Evolutionary conservation across 331 rosid species (phyloP).

Genomic region (Pyrus hybrid): DNA sequence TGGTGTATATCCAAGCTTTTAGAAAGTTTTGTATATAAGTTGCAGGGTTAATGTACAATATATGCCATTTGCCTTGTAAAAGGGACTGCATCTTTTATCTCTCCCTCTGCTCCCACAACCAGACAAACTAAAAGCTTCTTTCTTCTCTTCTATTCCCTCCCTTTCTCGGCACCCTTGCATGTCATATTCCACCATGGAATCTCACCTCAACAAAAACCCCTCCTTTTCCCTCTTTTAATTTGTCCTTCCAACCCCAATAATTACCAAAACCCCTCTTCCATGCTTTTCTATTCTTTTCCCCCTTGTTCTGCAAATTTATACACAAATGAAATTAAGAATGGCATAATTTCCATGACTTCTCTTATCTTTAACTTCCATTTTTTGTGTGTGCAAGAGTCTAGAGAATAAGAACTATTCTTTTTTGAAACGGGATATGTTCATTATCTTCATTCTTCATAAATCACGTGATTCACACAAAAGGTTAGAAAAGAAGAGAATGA

Average conservation of each 20-base stretch:
- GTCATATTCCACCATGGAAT: conserved; percentile 79
- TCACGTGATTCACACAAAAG: too few relatives aligned
- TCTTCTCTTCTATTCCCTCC: conserved; percentile 45
- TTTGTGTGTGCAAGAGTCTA: too few relatives aligned
- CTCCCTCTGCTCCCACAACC: conserved; percentile 21
- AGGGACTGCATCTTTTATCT: conserved; percentile 44
- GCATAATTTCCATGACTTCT: too few relatives aligned
- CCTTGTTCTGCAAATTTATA: conserved; percentile 20
- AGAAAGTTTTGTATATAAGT: conserved; percentile 57
- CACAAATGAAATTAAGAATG: neutral
- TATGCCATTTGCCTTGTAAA: conserved; percentile 80
- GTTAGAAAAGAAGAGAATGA: too few relatives aligned
- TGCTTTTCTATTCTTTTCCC: conserved; percentile 22
- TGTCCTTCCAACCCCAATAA: conserved; percentile 24
- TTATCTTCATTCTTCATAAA: too few relatives aligned
- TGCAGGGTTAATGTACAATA: conserved; percentile 64
- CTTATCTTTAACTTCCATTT: too few relatives aligned
- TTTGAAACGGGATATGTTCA: too few relatives aligned
- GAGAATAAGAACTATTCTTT: too few relatives aligned
- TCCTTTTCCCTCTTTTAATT: conserved; percentile 24
- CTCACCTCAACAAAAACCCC: conserved; percentile 27
- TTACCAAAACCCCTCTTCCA: conserved; percentile 23
- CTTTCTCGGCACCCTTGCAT: conserved; percentile 32
- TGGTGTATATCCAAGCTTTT: conserved; percentile 86
- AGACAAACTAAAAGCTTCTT: conserved; percentile 59